phyloP scores from a whole-genome alignment of 2,329 filamentous ascomycete species.

The Neopestalotiopsis sp. region DNA sequence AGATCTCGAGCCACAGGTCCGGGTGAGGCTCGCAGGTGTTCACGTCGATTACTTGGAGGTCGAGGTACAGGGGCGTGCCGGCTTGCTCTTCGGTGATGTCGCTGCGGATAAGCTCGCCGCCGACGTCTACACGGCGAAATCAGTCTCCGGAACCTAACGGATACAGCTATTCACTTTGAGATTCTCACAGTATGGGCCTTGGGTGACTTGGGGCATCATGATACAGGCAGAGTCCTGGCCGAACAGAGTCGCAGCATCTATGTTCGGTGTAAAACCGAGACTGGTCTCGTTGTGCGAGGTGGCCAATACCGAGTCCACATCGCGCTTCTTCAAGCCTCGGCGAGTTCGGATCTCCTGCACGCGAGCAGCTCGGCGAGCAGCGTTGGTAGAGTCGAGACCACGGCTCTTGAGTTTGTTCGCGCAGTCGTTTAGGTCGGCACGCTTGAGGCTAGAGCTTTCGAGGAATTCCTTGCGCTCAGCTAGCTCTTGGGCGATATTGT shows the following conservation, averaged over 20 bases:
- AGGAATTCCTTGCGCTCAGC: background rate
- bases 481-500: conserved; percentile 41
- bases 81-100: conserved; percentile 52
- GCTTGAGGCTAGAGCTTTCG: background rate
- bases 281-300: background rate
- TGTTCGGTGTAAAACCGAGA: conserved; percentile 35
- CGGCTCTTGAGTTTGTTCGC: conserved; percentile 55
- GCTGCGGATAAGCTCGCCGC: conserved; percentile 53
- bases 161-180: too few relatives aligned
- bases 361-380: conserved; percentile 2
- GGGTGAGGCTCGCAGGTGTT: conserved; percentile 56
- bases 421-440: conserved; percentile 26
- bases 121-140: too few relatives aligned
- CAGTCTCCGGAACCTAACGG: too few relatives aligned
- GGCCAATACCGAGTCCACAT: background rate
- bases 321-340: conserved; percentile 37
- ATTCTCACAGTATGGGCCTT: conserved; percentile 58
- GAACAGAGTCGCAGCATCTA: conserved; percentile 43
- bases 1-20: conserved; percentile 55
- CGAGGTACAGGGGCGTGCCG: conserved; percentile 53
- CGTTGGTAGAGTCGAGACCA: background rate
- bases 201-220: conserved; percentile 54
- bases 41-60: conserved; percentile 59
- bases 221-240: conserved; percentile 51
- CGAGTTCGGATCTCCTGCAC: background rate